Evolutionary conservation across 805 yeast genomes (phyloP).

Genomic region (Pichia paraexigua): DNA sequence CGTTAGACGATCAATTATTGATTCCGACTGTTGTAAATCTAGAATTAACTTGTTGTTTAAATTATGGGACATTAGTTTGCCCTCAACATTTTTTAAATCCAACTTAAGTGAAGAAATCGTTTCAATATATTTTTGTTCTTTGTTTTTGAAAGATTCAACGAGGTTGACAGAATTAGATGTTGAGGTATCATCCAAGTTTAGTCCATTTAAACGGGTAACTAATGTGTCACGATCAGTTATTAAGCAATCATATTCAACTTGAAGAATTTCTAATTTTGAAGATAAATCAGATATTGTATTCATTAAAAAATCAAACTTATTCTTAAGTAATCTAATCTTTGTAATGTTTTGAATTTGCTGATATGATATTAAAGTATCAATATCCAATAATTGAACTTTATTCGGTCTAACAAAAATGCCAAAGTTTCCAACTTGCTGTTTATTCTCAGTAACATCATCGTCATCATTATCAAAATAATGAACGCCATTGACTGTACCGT

Average conservation of each 20-base stretch:
- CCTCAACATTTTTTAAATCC: background rate
- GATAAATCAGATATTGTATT: background rate
- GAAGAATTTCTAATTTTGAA: background rate
- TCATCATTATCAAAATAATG: conserved; percentile 30
- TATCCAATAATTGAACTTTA: background rate
- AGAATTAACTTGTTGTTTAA: background rate
- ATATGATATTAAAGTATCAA: background rate
- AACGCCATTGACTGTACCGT: conserved; percentile 39
- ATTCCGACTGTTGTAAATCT: background rate
- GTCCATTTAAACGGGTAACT: background rate
- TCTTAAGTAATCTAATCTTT: no score
- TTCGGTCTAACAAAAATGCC: conserved; percentile 2
- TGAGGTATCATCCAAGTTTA: background rate
- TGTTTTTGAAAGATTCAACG: background rate
- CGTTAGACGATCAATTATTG: background rate
- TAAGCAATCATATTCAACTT: background rate
- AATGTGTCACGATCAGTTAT: background rate
- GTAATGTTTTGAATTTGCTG: background rate
- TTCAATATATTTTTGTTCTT: background rate
- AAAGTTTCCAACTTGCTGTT: background rate
- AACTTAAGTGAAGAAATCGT: background rate
- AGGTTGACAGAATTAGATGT: background rate
- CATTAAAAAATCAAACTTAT: no score
- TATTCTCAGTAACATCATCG: background rate
- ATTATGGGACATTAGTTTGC: background rate